phyloP scores from a whole-genome alignment of 2,329 filamentous ascomycete species.

The Phialophora chinensis region DNA sequence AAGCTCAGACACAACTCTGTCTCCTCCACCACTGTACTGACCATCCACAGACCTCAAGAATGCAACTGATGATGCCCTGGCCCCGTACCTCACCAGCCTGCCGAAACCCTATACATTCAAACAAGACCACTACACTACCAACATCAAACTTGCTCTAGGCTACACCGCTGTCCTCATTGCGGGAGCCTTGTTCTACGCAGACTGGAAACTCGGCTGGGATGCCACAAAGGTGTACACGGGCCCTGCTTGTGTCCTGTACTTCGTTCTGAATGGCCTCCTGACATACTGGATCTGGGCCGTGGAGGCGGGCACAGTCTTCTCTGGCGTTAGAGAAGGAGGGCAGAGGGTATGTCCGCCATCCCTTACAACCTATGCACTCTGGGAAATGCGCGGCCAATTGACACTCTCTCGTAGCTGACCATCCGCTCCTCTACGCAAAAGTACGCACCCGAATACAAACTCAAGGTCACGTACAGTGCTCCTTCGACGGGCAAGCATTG shows the following conservation, averaged over 20 bases:
- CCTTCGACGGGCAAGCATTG: constrained; percentile 46
- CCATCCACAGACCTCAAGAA: constrained; percentile 81
- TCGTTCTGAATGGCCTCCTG: constrained; percentile 75
- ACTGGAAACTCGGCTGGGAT: constrained; percentile 91
- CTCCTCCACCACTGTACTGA: background rate
- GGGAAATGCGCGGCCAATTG: background rate
- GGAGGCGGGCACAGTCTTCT: constrained; percentile 82
- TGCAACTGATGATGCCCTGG: constrained; percentile 91
- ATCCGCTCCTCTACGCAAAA: constrained; percentile 78
- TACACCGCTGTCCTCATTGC: constrained; percentile 82
- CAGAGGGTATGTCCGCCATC: constrained; percentile 59
- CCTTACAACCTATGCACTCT: background rate
- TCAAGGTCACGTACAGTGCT: constrained; percentile 63
- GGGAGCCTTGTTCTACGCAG: constrained; percentile 83
- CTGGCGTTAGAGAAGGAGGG: constrained; percentile 72
- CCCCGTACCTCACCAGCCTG: constrained; percentile 91
- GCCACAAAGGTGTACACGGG: constrained; percentile 80
- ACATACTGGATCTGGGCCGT: constrained; percentile 85
- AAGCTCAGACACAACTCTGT: constrained; percentile 13
- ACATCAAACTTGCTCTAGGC: constrained; percentile 82
- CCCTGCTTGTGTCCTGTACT: constrained; percentile 78
- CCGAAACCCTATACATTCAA: constrained; percentile 66
- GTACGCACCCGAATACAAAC: constrained; percentile 78
- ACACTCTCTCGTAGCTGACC: constrained; percentile 62
- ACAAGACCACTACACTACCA: constrained; percentile 79